Base-by-base conservation (phyloP, 2,329 filamentous ascomycete species). In the Zarea fungicola region DNA sequence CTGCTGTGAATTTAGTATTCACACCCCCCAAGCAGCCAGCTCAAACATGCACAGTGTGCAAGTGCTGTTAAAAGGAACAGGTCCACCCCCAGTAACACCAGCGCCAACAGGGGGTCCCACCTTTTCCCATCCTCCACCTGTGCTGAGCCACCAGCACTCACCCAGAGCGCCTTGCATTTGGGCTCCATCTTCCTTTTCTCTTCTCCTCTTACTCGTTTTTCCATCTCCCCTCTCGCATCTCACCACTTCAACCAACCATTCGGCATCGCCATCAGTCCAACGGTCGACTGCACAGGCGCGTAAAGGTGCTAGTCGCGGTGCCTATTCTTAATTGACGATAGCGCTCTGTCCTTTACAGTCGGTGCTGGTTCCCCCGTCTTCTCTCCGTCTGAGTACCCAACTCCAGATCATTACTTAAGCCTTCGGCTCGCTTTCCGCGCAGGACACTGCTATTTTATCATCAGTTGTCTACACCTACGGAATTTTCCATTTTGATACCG, bases 41-140 rank as follows among this genome's bases (percentile, higher is more conserved):
- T n/a, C n/a, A n/a, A n/a, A n/a, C n/a, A n/a, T n/a, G n/a, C n/a
- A n/a, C n/a, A n/a, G n/a, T n/a, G n/a, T n/a, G n/a, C n/a, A n/a
- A n/a, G n/a, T n/a, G n/a, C n/a, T n/a, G n/a, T n/a, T n/a, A n/a
- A n/a, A n/a, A n/a, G n/a, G n/a, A n/a, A n/a, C n/a, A n/a, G n/a
- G n/a, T n/a, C n/a, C 22, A n/a, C n/a, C 29, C 29, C n/a, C n/a
- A 26, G 40, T 29, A 35, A 13, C 31, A 29, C 21, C 46, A 35
- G 31, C 39, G 46, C 46, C 40, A 49, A 48, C 45, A 48, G 45
- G 45, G 37, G 36, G 45, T 9, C 37, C 45, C 45, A 35, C 37
- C 19, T 26, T 47, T 34, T 48, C 44, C 44, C 44, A 48, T 48
- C 45, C 32, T 35, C 45, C 35, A 31, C 26, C 41, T 43, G 42